Conservation (phyloP, 805 yeast species). For the Ogataea polymorpha region DNA sequence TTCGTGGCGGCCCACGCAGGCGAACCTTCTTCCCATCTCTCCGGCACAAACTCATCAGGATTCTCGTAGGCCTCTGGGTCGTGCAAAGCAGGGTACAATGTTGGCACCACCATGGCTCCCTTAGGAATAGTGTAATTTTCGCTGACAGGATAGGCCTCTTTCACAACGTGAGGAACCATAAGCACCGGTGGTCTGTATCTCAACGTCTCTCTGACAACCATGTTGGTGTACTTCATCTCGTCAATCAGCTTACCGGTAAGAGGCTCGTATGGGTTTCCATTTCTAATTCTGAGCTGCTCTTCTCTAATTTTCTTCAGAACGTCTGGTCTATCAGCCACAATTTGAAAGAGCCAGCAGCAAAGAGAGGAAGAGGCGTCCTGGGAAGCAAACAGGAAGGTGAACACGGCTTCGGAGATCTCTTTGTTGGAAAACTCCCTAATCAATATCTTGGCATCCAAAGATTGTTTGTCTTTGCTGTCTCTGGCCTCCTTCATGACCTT, state of each 20-base stretch:
- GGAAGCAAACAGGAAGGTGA: slow-evolving; percentile 94
- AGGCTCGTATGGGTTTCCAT: slow-evolving; percentile 62
- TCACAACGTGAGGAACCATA: slow-evolving; percentile 96
- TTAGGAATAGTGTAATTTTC: slow-evolving; percentile 89
- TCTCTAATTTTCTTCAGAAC: slow-evolving; percentile 81
- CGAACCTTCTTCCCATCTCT: slow-evolving; percentile 86
- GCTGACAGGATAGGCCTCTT: slow-evolving; percentile 79
- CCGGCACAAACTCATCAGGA: slow-evolving; percentile 94
- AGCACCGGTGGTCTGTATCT: slow-evolving; percentile 96
- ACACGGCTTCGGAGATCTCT: slow-evolving; percentile 94
- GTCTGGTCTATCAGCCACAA: slow-evolving; percentile 93
- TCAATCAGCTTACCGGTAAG: slow-evolving; percentile 74
- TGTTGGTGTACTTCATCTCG: slow-evolving; percentile 80
- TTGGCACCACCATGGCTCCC: slow-evolving; percentile 96
- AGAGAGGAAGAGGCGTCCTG: slow-evolving; percentile 98
- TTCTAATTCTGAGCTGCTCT: slow-evolving; percentile 84
- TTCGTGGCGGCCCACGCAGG: slow-evolving; percentile 72
- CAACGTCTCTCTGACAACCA: slow-evolving; percentile 88
- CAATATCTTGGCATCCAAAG: slow-evolving; percentile 52
- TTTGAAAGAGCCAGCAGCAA: slow-evolving; percentile 97
- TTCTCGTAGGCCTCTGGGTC: slow-evolving; percentile 95
- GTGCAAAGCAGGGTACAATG: slow-evolving; percentile 91
- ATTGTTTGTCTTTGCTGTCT: slow-evolving; percentile 40
- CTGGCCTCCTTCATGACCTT: slow-evolving; percentile 74
- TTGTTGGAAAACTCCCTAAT: slow-evolving; percentile 82